phyloP scores from a whole-genome alignment of 768 basidiomycete species.

The Hydnomerulius pinastri region DNA sequence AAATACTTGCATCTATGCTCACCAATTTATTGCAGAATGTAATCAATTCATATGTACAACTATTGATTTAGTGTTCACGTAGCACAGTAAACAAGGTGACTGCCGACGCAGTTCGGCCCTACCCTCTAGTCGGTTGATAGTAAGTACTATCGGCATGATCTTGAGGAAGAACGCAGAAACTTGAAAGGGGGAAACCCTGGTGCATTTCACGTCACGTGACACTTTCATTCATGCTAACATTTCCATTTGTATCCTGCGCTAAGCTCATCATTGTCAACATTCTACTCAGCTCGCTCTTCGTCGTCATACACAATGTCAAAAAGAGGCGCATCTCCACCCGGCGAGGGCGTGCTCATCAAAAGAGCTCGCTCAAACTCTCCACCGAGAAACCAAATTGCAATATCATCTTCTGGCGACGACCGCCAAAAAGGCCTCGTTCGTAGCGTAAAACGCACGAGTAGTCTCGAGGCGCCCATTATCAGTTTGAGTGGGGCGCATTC shows the following conservation, averaged over 20 bases:
- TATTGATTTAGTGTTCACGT: too few relatives aligned
- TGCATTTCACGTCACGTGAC: not conserved
- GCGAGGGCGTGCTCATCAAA: constrained; percentile 59
- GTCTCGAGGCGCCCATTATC: constrained; percentile 91
- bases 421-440: constrained; percentile 79
- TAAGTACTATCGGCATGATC: too few relatives aligned
- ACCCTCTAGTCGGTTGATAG: too few relatives aligned
- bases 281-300: not conserved
- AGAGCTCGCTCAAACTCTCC: constrained; percentile 52
- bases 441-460: constrained; percentile 89
- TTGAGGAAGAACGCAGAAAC: too few relatives aligned
- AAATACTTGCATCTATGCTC: too few relatives aligned
- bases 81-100: too few relatives aligned
- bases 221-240: not conserved
- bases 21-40: too few relatives aligned
- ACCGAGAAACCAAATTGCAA: constrained; percentile 68
- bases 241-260: not conserved
- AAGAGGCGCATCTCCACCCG: constrained; percentile 60
- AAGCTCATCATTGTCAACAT: not conserved
- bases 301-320: constrained; percentile 62
- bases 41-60: too few relatives aligned
- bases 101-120: too few relatives aligned
- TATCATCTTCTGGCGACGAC: constrained; percentile 74
- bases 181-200: not conserved
- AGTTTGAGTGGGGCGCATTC: constrained; percentile 85